Evolutionary conservation across 768 basidiomycete species (phyloP).

Genomic region (Arthromyces matolae): DNA sequence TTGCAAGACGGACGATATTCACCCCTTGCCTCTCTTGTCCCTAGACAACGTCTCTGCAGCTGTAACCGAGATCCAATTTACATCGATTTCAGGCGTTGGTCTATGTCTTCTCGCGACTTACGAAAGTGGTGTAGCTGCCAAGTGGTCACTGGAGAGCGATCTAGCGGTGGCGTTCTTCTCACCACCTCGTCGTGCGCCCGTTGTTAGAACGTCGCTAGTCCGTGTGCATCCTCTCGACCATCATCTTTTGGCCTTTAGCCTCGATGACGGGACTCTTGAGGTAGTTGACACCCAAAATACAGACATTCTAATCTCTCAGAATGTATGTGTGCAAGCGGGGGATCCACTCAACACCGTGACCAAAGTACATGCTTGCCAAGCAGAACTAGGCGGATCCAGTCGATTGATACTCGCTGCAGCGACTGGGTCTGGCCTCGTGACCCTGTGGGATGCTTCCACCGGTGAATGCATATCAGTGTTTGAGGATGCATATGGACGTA

Average conservation of each 20-base stretch:
- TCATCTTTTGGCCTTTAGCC: conserved; percentile 52
- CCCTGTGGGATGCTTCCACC: conserved; percentile 72
- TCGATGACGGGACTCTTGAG: conserved; percentile 67
- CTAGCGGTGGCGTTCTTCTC: conserved; percentile 35
- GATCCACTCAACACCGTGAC: conserved; percentile 51
- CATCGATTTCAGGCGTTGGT: conserved; percentile 8
- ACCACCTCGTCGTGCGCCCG: conserved; percentile 38
- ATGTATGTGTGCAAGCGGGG: conserved; percentile 56
- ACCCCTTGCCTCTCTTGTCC: conserved; percentile 37
- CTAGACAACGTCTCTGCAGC: conserved; percentile 42
- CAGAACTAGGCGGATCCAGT: conserved; percentile 46
- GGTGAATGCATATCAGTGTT: conserved; percentile 60
- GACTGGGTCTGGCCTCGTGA: conserved; percentile 64
- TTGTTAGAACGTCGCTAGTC: conserved; percentile 48
- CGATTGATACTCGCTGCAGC: conserved; percentile 58
- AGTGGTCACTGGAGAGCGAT: conserved; percentile 44
- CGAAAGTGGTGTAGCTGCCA: conserved; percentile 54
- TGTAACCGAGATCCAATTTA: conserved; percentile 54
- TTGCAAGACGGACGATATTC: conserved; percentile 38
- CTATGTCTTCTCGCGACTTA: conserved; percentile 47
- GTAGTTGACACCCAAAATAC: conserved; percentile 48
- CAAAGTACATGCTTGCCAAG: conserved; percentile 48
- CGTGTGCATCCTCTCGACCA: conserved; percentile 44
- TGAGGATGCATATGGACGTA: conserved; percentile 53
- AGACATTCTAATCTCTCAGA: conserved; percentile 37